Evolutionary conservation across 1,284 basidiomycete genomes (phyloP).

Genomic region (Xerocomus amazonicus): DNA sequence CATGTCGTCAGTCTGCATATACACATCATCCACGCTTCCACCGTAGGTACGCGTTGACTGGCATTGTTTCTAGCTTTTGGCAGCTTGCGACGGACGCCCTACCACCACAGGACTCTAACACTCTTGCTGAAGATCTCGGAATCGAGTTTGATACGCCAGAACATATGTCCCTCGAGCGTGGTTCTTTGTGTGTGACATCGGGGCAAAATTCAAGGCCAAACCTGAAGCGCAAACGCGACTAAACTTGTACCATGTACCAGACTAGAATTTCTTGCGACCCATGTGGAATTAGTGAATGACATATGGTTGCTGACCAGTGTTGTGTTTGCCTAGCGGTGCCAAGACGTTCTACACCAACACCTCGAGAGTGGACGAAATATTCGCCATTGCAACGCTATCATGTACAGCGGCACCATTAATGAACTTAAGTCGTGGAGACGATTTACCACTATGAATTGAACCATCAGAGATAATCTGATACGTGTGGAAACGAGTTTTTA

Average conservation of each 20-base stretch:
- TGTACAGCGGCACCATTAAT: no score
- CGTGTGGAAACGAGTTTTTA: no score
- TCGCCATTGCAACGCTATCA: no score
- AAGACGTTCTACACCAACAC: no score
- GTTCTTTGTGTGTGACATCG: conserved; percentile 17
- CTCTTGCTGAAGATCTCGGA: conserved; percentile 68
- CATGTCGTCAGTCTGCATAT: conserved; percentile 45
- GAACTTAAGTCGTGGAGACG: no score
- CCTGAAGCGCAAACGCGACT: conserved; percentile 32
- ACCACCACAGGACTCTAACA: conserved; percentile 56
- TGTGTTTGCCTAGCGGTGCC: no score
- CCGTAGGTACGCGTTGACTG: conserved; percentile 4
- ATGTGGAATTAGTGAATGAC: neutral
- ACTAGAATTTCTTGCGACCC: neutral
- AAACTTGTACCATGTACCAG: conserved; percentile 1
- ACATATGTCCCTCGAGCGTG: conserved; percentile 45
- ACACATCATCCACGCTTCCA: neutral
- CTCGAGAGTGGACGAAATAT: no score
- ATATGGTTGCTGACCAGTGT: no score
- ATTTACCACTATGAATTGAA: no score
- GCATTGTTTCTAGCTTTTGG: conserved; percentile 55
- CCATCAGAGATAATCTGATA: no score
- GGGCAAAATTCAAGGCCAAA: conserved; percentile 16
- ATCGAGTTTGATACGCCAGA: conserved; percentile 70
- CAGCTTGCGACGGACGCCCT: conserved; percentile 63